Evolutionary conservation across 2,329 filamentous ascomycete species (phyloP), one percentile per base, ranked within the genome.

Genomic region (Cercospora sp.): DNA sequence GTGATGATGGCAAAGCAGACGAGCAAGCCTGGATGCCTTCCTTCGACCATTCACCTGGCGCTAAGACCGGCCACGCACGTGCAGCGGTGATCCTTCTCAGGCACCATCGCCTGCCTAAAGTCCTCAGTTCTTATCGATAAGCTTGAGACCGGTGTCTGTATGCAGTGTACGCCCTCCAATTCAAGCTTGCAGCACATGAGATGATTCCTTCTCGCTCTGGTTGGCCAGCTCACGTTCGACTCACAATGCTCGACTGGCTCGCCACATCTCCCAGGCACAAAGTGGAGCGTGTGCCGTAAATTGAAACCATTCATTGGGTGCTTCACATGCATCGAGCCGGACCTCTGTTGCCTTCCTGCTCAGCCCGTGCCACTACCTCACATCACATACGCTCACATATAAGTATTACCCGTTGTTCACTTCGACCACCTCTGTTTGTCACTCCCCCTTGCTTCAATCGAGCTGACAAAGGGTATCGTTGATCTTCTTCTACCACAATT

Each of bases 21-120:
- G 18, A 53, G 10, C 45, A 5, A 24, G 18, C 21, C 49, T 6
- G 9, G 6, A 8, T n/a, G 16, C 37, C 37, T 43, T 43, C 45
- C 1, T 3, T 16, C 18, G 21, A 53, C 21, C 21, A 53, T 5
- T 53, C 49, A 53, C 49, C 21, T 53, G 3, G 21, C 49, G 49
- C 49, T 53, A 53, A 53, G 49, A 53, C 49, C 8, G 9, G 18
- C 43, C 9, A 49, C 4, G 24, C 59, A 49, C 59, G 59, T 61
- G 60, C 10, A 26, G 61, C 61, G 9, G 45, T 30, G 28, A 53
- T 55, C 61, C 28, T 63, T 63, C 45, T 55, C n/a, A 63, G 61
- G 61, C 61, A 55, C 61, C 61, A 63, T 32, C 16, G 61, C 61
- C 61, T 63, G 61, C 61, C 61, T 63, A 40, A 5, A 53, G 28